Conservation (phyloP, 805 yeast species). For the Aciculoconidium aculeatum region DNA sequence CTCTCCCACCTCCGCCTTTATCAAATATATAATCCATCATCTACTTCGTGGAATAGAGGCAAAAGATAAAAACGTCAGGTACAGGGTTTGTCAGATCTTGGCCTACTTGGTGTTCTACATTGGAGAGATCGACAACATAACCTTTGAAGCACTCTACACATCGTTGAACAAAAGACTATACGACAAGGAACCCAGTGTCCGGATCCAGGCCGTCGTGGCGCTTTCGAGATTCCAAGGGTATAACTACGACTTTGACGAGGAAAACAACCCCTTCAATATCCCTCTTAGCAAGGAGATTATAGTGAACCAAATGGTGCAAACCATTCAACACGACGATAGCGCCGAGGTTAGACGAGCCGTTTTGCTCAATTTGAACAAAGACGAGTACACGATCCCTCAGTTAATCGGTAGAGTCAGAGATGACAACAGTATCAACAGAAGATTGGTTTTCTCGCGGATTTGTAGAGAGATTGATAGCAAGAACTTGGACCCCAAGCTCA, state of each 20-base stretch:
- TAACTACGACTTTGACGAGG: slow-evolving; percentile 29
- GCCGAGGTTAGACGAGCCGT: slow-evolving; percentile 90
- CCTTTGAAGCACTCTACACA: slow-evolving; percentile 57
- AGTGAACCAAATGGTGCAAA: slow-evolving; percentile 11
- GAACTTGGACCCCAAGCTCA: slow-evolving; percentile 42
- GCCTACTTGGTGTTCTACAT: slow-evolving; percentile 67
- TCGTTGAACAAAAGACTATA: slow-evolving; percentile 57
- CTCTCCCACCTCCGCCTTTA: slow-evolving; percentile 45
- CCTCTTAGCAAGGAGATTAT: slow-evolving; percentile 9
- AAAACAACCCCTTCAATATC: slow-evolving; percentile 14
- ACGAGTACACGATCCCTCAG: slow-evolving; percentile 45
- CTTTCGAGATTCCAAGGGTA: slow-evolving; percentile 66
- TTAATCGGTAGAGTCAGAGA: slow-evolving; percentile 83
- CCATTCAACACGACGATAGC: slow-evolving; percentile 70
- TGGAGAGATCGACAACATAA: slow-evolving; percentile 68
- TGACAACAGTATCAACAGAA: slow-evolving; percentile 61
- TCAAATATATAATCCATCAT: slow-evolving; percentile 58
- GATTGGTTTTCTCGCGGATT: slow-evolving; percentile 63
- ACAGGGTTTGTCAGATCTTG: slow-evolving; percentile 68
- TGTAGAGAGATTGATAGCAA: slow-evolving; percentile 60
- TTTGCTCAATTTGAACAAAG: slow-evolving; percentile 60
- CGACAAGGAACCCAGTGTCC: slow-evolving; percentile 71
- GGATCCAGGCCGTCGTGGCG: slow-evolving; percentile 81
- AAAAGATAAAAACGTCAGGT: slow-evolving; percentile 70
- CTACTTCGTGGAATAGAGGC: slow-evolving; percentile 76